Evolutionary conservation across 2,329 filamentous ascomycete species (phyloP).

Genomic region (Colletotrichum spaethianum): DNA sequence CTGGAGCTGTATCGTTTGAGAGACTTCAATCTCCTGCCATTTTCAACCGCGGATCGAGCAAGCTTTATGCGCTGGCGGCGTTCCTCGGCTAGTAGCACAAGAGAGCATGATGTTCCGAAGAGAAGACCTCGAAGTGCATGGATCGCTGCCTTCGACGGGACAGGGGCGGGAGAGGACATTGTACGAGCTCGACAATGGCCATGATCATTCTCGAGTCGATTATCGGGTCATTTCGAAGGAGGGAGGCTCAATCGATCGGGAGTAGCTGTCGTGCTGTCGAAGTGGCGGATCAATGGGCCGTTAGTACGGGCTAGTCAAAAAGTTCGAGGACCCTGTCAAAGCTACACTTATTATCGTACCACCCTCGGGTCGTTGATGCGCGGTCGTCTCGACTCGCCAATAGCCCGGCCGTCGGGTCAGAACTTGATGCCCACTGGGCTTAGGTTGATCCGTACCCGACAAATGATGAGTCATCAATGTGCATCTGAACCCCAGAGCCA

Average conservation of each 20-base stretch:
- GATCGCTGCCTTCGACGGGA: slow-evolving; percentile 69
- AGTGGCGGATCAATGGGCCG: background rate
- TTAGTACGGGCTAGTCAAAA: slow-evolving; percentile 6
- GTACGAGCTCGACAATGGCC: slow-evolving; percentile 35
- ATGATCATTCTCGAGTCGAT: slow-evolving; percentile 30
- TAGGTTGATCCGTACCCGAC: background rate
- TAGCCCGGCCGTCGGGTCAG: background rate
- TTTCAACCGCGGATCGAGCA: slow-evolving; percentile 64
- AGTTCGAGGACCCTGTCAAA: slow-evolving; percentile 17
- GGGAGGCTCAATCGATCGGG: background rate
- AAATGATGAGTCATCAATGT: background rate
- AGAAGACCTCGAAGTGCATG: slow-evolving; percentile 69
- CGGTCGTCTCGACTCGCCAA: slow-evolving; percentile 11
- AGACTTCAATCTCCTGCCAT: slow-evolving; percentile 66
- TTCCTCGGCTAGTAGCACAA: slow-evolving; percentile 69
- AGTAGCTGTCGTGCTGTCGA: background rate
- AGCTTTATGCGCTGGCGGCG: slow-evolving; percentile 68
- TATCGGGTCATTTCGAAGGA: slow-evolving; percentile 28
- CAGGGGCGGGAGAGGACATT: slow-evolving; percentile 64
- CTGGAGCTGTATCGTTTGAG: slow-evolving; percentile 49
- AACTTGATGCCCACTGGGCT: slow-evolving; percentile 1
- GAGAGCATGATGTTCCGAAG: slow-evolving; percentile 70
- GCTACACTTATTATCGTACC: slow-evolving; percentile 32
- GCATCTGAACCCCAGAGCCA: too few species aligned
- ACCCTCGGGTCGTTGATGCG: background rate